A percentile compares a stretch with the other conserved stretches of the same genome.
These are phyloP conservation scores for Pichia norvegensis DNA, from an alignment of 1,139 yeast genomes.

Conservation along the genomic window DNA sequence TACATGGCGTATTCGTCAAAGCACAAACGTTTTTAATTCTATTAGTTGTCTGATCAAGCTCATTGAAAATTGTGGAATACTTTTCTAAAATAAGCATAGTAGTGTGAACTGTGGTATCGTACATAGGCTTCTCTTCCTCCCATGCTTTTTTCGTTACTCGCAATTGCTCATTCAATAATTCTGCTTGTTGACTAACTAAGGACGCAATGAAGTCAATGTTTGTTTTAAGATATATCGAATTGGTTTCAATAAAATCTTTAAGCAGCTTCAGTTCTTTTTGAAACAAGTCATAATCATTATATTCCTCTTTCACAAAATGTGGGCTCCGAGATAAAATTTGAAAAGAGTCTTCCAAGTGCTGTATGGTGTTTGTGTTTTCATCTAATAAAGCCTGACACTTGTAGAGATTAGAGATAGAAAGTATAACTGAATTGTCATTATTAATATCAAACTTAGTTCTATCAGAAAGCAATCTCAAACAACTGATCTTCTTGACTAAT, in stretches of 20 bases:
- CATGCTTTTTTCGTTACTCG: slow-evolving; percentile 30
- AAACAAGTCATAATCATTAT: not conserved
- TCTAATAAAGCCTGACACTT: slow-evolving; percentile 11
- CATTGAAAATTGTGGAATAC: slow-evolving; percentile 34
- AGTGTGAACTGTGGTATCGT: slow-evolving; percentile 36
- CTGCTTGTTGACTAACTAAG: slow-evolving; percentile 11
- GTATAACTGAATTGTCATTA: slow-evolving; percentile 32
- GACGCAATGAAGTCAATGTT: slow-evolving; percentile 33
- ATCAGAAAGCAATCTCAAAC: slow-evolving; percentile 31
- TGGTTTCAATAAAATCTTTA: slow-evolving; percentile 35
- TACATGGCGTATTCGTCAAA: slow-evolving; percentile 35
- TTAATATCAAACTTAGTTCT: slow-evolving; percentile 28
- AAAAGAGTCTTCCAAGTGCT: not conserved
- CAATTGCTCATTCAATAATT: not conserved
- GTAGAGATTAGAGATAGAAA: slow-evolving; percentile 31
- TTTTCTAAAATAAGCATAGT: slow-evolving; percentile 43
- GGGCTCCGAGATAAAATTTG: too few species aligned
- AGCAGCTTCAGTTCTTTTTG: not conserved
- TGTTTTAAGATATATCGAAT: slow-evolving; percentile 23
- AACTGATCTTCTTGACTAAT: slow-evolving; percentile 25
- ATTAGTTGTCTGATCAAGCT: slow-evolving; percentile 17
- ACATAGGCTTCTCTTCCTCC: slow-evolving; percentile 40
- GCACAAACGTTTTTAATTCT: slow-evolving; percentile 36
- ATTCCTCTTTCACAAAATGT: not conserved
- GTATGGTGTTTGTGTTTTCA: not conserved